Evolutionary conservation across 495 filamentous ascomycete species (phyloP).

Genomic region (Hypoxylon perforatum): DNA sequence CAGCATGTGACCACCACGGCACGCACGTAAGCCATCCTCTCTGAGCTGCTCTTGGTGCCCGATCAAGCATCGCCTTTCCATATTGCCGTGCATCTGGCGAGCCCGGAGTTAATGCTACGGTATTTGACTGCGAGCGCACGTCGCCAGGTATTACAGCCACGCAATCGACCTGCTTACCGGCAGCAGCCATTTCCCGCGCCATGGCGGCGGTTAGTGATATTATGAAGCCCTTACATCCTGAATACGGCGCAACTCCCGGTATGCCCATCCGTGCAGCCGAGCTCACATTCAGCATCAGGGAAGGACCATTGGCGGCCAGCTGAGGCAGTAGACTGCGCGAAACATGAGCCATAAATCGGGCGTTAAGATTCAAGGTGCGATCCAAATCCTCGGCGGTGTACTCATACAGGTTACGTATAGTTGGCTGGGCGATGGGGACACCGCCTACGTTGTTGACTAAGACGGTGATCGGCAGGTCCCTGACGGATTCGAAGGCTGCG

Average conservation of each 20-base stretch:
- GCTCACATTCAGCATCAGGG: constrained; percentile 44
- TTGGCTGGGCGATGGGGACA: constrained; percentile 31
- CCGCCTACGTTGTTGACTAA: constrained; percentile 50
- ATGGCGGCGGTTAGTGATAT: constrained; percentile 36
- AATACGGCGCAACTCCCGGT: constrained; percentile 47
- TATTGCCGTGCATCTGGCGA: constrained; percentile 27
- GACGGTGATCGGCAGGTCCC: constrained; percentile 39
- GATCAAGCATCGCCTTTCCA: constrained; percentile 26
- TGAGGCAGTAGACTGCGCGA: constrained; percentile 45
- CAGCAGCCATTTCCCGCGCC: constrained; percentile 37
- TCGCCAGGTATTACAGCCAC: constrained; percentile 35
- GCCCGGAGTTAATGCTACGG: constrained; percentile 9
- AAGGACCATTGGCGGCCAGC: constrained; percentile 21
- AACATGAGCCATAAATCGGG: constrained; percentile 51
- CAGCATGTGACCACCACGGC: constrained; percentile 29
- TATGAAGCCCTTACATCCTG: constrained; percentile 45
- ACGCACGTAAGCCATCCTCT: constrained; percentile 29
- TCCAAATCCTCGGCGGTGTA: constrained; percentile 43
- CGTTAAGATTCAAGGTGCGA: constrained; percentile 46
- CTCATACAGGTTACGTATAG: constrained; percentile 36
- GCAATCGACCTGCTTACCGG: constrained; percentile 36
- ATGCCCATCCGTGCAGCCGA: constrained; percentile 43
- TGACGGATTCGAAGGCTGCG: constrained; percentile 20
- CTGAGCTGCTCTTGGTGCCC: constrained; percentile 21
- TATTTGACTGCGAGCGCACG: constrained; percentile 38